Evolutionary conservation across 176 grass and related monocot species (phyloP).

Genomic region (Oryza meridionalis): DNA sequence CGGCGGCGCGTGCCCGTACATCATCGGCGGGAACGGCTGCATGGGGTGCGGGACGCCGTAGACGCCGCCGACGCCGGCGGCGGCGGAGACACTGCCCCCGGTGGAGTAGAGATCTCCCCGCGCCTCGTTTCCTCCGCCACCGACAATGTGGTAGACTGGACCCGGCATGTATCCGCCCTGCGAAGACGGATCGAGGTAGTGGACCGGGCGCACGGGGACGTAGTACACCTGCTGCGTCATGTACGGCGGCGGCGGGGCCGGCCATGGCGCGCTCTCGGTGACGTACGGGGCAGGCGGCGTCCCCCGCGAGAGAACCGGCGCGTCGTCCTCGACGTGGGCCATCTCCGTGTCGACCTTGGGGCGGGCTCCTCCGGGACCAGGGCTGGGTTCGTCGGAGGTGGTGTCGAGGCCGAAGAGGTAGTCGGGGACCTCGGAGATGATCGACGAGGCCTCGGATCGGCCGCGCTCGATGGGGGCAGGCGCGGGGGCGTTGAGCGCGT

Average conservation of each 20-base stretch:
- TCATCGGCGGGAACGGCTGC: constrained; percentile 49
- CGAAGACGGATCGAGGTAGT: constrained; percentile 45
- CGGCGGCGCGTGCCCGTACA: constrained; percentile 33
- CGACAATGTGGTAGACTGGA: constrained; percentile 49
- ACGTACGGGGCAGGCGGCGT: background rate
- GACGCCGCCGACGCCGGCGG: constrained; percentile 24
- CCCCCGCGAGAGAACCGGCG: constrained; percentile 3
- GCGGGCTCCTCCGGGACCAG: background rate
- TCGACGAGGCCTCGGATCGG: constrained; percentile 68
- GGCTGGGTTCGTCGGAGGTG: constrained; percentile 60
- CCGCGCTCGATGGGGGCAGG: constrained; percentile 51
- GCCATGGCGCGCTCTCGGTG: constrained; percentile 46
- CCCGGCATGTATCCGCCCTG: constrained; percentile 48
- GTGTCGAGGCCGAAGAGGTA: constrained; percentile 76
- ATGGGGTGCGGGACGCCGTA: constrained; percentile 50
- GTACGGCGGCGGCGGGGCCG: constrained; percentile 51
- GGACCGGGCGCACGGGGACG: constrained; percentile 44
- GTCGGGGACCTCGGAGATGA: constrained; percentile 76
- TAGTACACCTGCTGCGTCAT: constrained; percentile 62
- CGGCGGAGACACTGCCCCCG: background rate
- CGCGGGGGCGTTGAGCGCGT: constrained; percentile 63
- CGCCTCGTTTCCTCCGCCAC: constrained; percentile 37
- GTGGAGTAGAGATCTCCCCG: constrained; percentile 43
- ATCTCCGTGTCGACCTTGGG: constrained; percentile 47
- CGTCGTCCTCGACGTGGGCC: constrained; percentile 30